Conservation (phyloP, 176 grass and related monocot species). For the Thinopyrum elongatum region DNA sequence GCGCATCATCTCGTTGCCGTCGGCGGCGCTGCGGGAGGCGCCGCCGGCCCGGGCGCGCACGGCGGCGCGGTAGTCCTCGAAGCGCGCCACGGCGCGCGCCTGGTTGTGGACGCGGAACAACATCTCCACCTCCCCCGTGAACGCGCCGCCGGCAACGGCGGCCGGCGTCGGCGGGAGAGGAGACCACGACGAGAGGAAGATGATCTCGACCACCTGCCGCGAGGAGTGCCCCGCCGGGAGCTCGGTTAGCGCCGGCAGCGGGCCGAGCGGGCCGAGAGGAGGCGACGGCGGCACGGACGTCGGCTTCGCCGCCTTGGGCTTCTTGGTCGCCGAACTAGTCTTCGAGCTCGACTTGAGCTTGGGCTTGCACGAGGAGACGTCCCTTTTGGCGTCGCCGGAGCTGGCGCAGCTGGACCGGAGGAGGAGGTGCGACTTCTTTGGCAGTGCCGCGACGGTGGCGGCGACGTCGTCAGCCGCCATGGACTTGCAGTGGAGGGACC, state of each 20-base stretch:
- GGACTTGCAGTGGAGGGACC: conserved; percentile 83
- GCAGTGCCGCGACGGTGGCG: conserved; percentile 16
- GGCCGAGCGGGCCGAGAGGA: conserved; percentile 29
- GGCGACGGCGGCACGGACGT: conserved; percentile 32
- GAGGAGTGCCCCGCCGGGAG: conserved; percentile 80
- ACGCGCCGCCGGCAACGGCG: background rate
- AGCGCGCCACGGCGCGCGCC: conserved; percentile 60
- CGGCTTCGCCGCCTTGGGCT: conserved; percentile 32
- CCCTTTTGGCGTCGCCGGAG: conserved; percentile 45
- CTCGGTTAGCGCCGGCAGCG: conserved; percentile 71
- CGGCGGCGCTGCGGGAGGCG: conserved; percentile 57
- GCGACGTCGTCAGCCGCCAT: conserved; percentile 71
- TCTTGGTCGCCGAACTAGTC: conserved; percentile 8
- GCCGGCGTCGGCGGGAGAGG: background rate
- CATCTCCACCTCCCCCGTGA: conserved; percentile 82
- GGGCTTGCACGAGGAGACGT: conserved; percentile 23
- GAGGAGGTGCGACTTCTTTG: conserved; percentile 43
- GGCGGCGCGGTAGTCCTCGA: conserved; percentile 82
- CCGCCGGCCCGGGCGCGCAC: conserved; percentile 50
- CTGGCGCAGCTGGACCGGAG: conserved; percentile 56
- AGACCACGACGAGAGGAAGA: conserved; percentile 81
- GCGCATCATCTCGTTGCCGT: conserved; percentile 96
- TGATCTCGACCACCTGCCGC: conserved; percentile 87
- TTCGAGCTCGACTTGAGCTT: conserved; percentile 23
- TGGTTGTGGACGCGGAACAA: conserved; percentile 91